Conservation (phyloP, 108 stramenopile genomes). For the Poteriospumella lacustris region DNA sequence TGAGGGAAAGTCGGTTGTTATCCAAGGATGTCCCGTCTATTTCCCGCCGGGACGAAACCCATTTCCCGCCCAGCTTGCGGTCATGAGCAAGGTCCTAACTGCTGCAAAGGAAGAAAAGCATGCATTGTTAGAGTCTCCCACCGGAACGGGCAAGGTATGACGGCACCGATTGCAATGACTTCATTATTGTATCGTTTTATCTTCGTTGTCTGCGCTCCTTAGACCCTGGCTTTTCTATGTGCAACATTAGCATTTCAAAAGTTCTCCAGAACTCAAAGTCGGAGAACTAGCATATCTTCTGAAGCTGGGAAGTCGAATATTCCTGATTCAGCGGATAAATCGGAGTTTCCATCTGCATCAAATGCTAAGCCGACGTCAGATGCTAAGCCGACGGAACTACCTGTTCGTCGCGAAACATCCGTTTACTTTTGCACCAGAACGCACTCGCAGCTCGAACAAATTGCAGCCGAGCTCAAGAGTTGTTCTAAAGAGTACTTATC, state of each 20-base stretch:
- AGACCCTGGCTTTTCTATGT: slow-evolving; percentile 19
- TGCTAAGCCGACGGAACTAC: neutral
- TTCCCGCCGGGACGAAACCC: slow-evolving; percentile 5
- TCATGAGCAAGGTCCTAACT: slow-evolving; percentile 5
- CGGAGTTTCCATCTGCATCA: no score
- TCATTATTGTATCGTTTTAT: no score
- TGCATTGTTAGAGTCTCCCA: slow-evolving; percentile 19
- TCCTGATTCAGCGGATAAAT: no score
- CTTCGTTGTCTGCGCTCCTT: no score
- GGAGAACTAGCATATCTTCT: no score
- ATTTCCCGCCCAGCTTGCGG: slow-evolving; percentile 1
- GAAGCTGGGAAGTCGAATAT: no score
- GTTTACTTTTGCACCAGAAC: slow-evolving; percentile 9
- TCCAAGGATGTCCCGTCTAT: neutral
- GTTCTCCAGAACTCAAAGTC: neutral
- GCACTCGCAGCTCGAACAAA: slow-evolving; percentile 20
- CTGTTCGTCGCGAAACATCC: neutral
- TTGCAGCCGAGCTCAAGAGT: neutral
- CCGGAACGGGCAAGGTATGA: slow-evolving; percentile 14
- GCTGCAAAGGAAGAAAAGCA: neutral
- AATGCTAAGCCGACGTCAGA: no score
- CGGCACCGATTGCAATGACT: neutral
- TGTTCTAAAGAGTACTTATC: neutral
- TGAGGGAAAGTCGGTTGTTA: no score
- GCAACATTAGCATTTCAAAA: slow-evolving; percentile 3